Evolutionary conservation across 257 asterid genomes (phyloP), one percentile per base, ranked within the genome.

Genomic region (Salvia hispanica): DNA sequence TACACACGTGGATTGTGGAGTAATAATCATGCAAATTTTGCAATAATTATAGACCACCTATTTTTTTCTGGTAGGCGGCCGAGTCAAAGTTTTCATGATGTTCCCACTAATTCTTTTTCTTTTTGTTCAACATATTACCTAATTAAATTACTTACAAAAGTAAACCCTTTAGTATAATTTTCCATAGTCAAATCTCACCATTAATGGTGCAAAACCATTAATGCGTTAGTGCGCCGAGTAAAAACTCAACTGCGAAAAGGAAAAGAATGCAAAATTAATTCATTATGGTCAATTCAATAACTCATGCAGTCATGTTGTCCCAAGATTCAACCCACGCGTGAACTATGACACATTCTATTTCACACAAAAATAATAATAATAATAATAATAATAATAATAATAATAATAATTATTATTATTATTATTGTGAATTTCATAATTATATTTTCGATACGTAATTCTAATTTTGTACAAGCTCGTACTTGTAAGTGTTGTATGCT

Each of bases 81-180:
- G 11, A 18, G 55, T 67, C 64, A 54, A 43, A 37, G 10, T 3
- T 54, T 53, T 66, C 36, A 50, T 50, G 21, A 44, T 25, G 11
- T 44, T 16, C 51, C 46, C 64, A 58, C 64, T 36, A 37, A 36
- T 9, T 54, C 2, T 6, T 14, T 48, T 14, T 48, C 54, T 39
- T n/a, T 25, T 25, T 25, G 31, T 25, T 25, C 31, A 25, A 25
- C 54, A 21, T 48, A 14, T 16, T 55, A 5, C 21, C 9, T 25
- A 33, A 39, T 54, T 54, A 39, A 15, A 37, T 36, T 33, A 15
- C 48, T 59, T 12, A 36, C 8, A 37, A 37, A 37, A 37, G 14
- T 39, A 31, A 55, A 9, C 5, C 40, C 7, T 25, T 25, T 4
- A 21, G 6, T 6, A 5, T 11, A 25, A 18, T 3, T 55, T 25